phyloP scores from a whole-genome alignment of 257 asterid genomes.

The Jaltomata sinuosa region DNA sequence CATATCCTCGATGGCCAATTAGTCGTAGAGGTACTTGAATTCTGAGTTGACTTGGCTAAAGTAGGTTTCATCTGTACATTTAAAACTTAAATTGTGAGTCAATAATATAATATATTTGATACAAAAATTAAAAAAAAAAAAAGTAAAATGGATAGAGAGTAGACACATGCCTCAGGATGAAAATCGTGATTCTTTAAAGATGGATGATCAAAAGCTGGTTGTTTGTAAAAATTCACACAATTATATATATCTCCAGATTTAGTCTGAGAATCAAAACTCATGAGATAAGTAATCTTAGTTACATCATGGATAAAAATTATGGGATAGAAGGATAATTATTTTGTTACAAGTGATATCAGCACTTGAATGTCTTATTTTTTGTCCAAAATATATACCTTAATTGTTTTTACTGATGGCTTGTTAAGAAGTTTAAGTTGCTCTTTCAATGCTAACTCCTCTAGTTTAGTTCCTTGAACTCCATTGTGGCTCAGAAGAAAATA shows the following conservation, averaged over 20 bases:
- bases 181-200: neutral
- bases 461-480: neutral
- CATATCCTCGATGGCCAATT: too few species aligned
- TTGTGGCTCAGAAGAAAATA: neutral
- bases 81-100: too few species aligned
- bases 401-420: neutral
- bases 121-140: neutral
- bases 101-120: neutral
- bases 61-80: too few species aligned
- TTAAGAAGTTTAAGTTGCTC: neutral
- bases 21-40: too few species aligned
- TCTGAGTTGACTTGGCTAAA: too few species aligned
- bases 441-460: neutral
- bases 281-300: too few species aligned
- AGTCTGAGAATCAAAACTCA: neutral
- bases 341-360: too few species aligned
- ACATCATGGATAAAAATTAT: too few species aligned
- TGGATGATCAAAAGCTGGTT: neutral
- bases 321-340: too few species aligned
- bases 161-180: neutral
- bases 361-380: too few species aligned
- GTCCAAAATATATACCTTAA: neutral
- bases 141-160: neutral
- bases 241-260: neutral
- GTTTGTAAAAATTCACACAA: neutral